Evolutionary conservation across 208 protist genomes (phyloP), one percentile per base, ranked within the genome.

Genomic region (Phytomonas francai): DNA sequence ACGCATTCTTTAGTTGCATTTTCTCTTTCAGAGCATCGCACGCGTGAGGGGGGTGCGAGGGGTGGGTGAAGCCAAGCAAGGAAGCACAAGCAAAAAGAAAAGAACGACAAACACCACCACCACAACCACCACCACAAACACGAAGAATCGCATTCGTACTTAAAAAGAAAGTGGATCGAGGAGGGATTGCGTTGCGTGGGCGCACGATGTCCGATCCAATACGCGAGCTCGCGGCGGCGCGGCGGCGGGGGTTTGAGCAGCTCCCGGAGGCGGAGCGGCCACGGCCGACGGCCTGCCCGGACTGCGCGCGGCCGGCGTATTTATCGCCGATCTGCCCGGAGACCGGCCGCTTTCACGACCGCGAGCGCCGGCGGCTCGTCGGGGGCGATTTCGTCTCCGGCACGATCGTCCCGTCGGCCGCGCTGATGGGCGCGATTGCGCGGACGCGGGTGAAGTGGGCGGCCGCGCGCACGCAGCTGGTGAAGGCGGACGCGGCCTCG

Each of bases 351-450:
- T 85, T 85, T 45, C 91, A 96, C 70, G 73, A 94, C 63, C 67
- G 77, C 32, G 73, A 85, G 22, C 68, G 72, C 27, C 83, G 84
- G 61, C 74, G 68, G 9, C 68, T 91, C n/a, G 75, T 96, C 25
- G 88, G 88, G 6, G 89, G 87, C 27, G 39, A 66, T 27, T 56
- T 93, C 6, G 77, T 93, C 7, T 68, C 73, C 34, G 79, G 74
- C 0, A 91, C 80, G 36, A 65, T 85, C 34, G 71, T 96, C 31
- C 69, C 68, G 19, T 83, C 78, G 28, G 77, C 79, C 4, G 65
- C 80, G 62, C 71, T 93, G 31, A 90, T 94, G 83, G 77, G 80
- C 5, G 87, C 87, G 22, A 94, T 93, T 63, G 79, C 91, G 60
- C 75, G 72, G 32, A 85, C 84, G 25, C 83, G 81, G 19, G 84